phyloP scores from a whole-genome alignment of 129 eudicot species.

The Flaveria ramosissima region DNA sequence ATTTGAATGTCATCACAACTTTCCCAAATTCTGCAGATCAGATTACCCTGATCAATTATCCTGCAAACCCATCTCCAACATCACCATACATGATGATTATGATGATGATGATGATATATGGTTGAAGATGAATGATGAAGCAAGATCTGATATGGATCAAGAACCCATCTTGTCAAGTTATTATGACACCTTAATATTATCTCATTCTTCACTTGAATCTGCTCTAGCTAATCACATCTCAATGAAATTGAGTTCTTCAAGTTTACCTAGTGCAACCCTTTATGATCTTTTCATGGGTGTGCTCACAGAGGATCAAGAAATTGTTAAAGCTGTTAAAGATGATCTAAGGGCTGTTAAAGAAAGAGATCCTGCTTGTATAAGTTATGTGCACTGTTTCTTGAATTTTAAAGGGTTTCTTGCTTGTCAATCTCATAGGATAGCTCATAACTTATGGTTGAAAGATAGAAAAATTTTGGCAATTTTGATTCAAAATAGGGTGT shows the following conservation, averaged over 20 bases:
- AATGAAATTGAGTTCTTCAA: constrained; percentile 54
- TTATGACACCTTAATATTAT: constrained; percentile 54
- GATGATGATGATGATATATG: constrained; percentile 47
- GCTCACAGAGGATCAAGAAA: constrained; percentile 57
- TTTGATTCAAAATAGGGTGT: constrained; percentile 77
- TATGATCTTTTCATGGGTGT: constrained; percentile 68
- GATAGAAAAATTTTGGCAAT: constrained; percentile 65
- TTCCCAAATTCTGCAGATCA: constrained; percentile 41
- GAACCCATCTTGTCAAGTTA: constrained; percentile 84
- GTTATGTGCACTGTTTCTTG: constrained; percentile 83
- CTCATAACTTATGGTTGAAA: constrained; percentile 70
- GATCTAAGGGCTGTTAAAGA: constrained; percentile 82
- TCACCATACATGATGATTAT: constrained; percentile 12
- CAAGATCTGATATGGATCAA: constrained; percentile 57
- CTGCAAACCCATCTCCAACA: constrained; percentile 46
- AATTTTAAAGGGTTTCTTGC: constrained; percentile 88
- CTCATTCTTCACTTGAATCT: constrained; percentile 55
- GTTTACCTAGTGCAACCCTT: constrained; percentile 56
- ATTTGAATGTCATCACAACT: constrained; percentile 32
- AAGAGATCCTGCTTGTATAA: constrained; percentile 95
- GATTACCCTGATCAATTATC: constrained; percentile 46
- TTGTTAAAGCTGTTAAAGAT: constrained; percentile 43
- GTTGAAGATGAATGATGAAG: constrained; percentile 68
- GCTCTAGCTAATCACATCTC: constrained; percentile 73
- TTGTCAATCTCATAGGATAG: constrained; percentile 79